Base-by-base conservation (phyloP, 176 grass and related monocot species). In the Saccharum spontaneum region DNA sequence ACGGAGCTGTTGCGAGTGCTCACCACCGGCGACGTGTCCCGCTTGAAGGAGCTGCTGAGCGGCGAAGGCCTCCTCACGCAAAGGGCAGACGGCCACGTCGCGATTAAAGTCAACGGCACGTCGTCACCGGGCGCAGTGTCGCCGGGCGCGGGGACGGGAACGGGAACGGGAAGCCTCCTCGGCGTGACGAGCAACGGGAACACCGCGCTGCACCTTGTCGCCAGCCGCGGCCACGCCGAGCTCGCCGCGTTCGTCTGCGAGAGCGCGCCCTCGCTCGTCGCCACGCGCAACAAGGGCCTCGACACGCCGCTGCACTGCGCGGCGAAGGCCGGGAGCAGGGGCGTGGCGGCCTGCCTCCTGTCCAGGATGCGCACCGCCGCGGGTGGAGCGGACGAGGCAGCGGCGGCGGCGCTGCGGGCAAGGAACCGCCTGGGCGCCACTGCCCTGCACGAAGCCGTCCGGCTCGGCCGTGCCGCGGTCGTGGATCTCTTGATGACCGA, bases 221-320 rank as follows among this genome's bases (percentile, higher is more conserved):
- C 88, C 10, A 90, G 71, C 74, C 44, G 76, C 40, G 78, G 82
- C 10, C 78, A 90, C 14, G 20, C 16, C 30, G 8, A 71, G 10
- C 18, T 83, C 14, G 78, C 49, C 5, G 0, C 1, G 22, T 13
- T 67, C 5, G 46, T 88, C 37, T 88, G 73, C 30, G 6, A 22
- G 18, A 22, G 0, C 66, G 22, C 67, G 10, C 40, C 62, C 0
- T 82, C 65, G 63, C 78, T 91, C 13, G 40, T 54, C 23, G 59
- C 24, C 55, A 8, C 9, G 10, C 62, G 7, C 67, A 90, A 94
- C 43, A 17, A 1, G 69, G 28, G 31, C 17, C 73, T 46, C 26
- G 91, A 94, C 43, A 94, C 91, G 46, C 88, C 88, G 61, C 78
- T 79, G 76, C 76, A 64, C 76, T 64, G 59, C 76, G 76, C 76